Percentiles rank a stretch among this genome's conserved stretches.
phyloP scores from a whole-genome alignment of 1,284 basidiomycete species.

The Polyporus tsugae region DNA sequence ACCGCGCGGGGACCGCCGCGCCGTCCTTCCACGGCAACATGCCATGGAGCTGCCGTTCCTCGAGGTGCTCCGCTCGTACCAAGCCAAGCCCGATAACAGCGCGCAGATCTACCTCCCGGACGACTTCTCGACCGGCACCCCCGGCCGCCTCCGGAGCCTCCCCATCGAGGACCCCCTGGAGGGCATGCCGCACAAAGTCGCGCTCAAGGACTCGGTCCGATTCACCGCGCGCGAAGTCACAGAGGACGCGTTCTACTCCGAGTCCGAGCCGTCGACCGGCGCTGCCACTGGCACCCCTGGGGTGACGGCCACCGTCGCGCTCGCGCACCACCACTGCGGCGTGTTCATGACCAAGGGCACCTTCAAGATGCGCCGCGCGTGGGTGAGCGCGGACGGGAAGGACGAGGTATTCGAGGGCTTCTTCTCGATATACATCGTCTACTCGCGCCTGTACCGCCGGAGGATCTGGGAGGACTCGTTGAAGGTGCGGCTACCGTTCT shows the following conservation, averaged over 20 bases:
- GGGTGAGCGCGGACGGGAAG: not conserved
- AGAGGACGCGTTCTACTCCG: not conserved
- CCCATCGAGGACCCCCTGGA: not conserved
- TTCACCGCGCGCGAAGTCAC: not conserved
- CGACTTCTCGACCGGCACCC: not conserved
- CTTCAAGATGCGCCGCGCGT: not conserved
- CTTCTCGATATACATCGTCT: too few relatives aligned
- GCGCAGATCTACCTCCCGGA: not conserved
- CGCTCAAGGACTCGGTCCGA: not conserved
- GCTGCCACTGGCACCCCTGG: not conserved
- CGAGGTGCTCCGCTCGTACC: not conserved
- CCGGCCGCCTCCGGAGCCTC: not conserved
- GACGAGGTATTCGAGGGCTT: constrained; percentile 3
- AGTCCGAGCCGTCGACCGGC: too few relatives aligned
- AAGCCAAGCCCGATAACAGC: constrained; percentile 1
- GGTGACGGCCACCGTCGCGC: not conserved
- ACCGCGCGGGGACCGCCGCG: not conserved
- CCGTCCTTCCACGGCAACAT: not conserved
- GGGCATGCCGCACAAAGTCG: not conserved
- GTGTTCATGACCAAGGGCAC: not conserved
- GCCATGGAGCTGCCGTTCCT: not conserved
- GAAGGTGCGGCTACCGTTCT: too few relatives aligned
- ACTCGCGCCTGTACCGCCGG: too few relatives aligned
- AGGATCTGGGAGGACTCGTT: too few relatives aligned
- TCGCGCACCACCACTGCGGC: not conserved